Evolutionary conservation across 331 rosid species (phyloP).

Genomic region (Quercus lobata): DNA sequence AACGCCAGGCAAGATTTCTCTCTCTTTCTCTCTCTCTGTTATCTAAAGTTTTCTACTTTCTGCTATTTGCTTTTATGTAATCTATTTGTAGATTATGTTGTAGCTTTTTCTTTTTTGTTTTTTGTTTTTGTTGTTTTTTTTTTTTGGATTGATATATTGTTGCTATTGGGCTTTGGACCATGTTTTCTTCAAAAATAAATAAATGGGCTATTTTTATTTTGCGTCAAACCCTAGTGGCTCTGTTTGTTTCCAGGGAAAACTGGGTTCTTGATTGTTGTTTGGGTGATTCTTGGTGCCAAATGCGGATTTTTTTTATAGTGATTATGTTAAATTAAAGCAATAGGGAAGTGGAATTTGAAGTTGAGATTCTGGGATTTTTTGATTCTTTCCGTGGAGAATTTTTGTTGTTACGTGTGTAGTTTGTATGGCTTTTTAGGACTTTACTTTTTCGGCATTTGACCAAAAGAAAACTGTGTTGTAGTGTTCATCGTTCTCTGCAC

Average conservation of each 20-base stretch:
- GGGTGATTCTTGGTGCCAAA: not conserved
- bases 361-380: not conserved
- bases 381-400: not conserved
- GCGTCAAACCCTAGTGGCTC: conserved; percentile 25
- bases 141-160: not conserved
- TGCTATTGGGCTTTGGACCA: not conserved
- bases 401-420: not conserved
- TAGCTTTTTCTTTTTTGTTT: not conserved
- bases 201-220: not conserved
- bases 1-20: conserved; percentile 38
- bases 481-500: not conserved
- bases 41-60: not conserved
- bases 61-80: not conserved
- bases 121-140: too few species aligned
- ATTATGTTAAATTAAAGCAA: not conserved
- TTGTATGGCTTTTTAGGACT: not conserved
- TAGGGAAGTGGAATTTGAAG: not conserved
- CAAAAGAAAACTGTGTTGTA: not conserved
- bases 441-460: not conserved
- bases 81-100: not conserved
- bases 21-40: conserved; percentile 9
- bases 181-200: too few species aligned
- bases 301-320: not conserved
- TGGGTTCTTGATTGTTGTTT: not conserved
- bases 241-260: not conserved